These are phyloP conservation scores for Candida gigantensis DNA, from an alignment of 1,139 yeast species.

Conservation along the genomic window DNA sequence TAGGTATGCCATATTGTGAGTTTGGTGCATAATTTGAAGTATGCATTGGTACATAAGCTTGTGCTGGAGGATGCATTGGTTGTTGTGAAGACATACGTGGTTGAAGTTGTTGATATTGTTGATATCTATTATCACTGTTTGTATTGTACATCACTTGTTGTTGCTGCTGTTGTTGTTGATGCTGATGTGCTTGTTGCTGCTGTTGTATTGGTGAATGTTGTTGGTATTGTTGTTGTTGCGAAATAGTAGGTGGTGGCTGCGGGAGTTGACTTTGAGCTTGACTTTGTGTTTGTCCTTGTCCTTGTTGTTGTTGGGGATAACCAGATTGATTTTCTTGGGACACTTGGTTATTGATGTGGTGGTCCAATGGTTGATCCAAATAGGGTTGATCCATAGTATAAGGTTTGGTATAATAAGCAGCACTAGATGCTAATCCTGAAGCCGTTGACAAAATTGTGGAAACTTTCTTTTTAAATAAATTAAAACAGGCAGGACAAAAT, in stretches of 20 bases:
- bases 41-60: constrained; percentile 11
- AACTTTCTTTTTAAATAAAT: too few relatives aligned
- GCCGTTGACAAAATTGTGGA: too few relatives aligned
- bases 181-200: constrained; percentile 8
- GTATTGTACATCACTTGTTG: constrained; percentile 1
- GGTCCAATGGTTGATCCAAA: too few relatives aligned
- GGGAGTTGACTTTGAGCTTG: constrained; percentile 10
- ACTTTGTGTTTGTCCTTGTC: neutral
- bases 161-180: constrained; percentile 11
- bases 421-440: too few relatives aligned
- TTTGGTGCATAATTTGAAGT: constrained; percentile 8
- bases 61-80: constrained; percentile 8
- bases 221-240: constrained; percentile 1
- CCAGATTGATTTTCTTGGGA: too few relatives aligned
- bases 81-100: constrained; percentile 6
- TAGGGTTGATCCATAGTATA: too few relatives aligned
- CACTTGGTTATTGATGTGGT: too few relatives aligned
- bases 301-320: constrained; percentile 18
- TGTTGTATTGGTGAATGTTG: neutral
- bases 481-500: too few relatives aligned
- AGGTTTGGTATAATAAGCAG: too few relatives aligned
- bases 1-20: constrained; percentile 7
- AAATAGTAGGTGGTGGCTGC: constrained; percentile 5
- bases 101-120: constrained; percentile 11
- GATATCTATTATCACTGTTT: constrained; percentile 6